Base-by-base conservation (phyloP, 2,329 filamentous ascomycete species). In the Aspergillus persii region DNA sequence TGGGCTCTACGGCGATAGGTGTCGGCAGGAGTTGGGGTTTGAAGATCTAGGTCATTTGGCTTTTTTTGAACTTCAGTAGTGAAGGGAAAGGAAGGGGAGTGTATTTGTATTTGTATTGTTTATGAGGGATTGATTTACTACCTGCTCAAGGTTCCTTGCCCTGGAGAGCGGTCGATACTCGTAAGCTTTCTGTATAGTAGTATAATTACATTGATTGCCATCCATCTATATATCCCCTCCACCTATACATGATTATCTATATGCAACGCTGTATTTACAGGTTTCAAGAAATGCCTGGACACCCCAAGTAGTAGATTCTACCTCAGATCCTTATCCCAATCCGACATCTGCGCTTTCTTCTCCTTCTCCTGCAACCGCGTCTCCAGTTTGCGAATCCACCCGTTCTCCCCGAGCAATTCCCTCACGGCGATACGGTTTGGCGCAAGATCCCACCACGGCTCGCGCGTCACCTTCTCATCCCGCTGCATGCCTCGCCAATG, bases 1-100 rank as follows among this genome's bases (percentile, higher is more conserved):
- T 91, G 51, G 87, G 87, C 3, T 85, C 85, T 56, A 90, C 90
- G 5, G 83, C 88, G 15, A 76, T 97, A 57, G 96, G 96, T 70
- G 83, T 96, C 54, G 78, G 96, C 65, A 85, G 93, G 77, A 97
- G 92, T 75, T 96, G 93, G 79, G 94, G 94, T 0, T 80, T 92
- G 64, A 88, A 89, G 71, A 86, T 98, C 74, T 96, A 76, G 53
- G 18, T 31, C 30, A 29, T n/a, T 26, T 26, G 4, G 41, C 6
- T 31, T n/a, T 39, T 9, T 31, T n/a, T 39, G 5, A 18, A 18
- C 9, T 36, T 36, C 9, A 36, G 11, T 36, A 23, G 18, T 23
- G 18, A 23, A 23, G 18, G 18, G 18, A 1, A 23, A 2, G 31
- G 12, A 29, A 15, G 7, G 15, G 7, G 15, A 18, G 26, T 33